Evolutionary conservation across 768 basidiomycete species (phyloP).

Genomic region (Xanthoconium stramineum): DNA sequence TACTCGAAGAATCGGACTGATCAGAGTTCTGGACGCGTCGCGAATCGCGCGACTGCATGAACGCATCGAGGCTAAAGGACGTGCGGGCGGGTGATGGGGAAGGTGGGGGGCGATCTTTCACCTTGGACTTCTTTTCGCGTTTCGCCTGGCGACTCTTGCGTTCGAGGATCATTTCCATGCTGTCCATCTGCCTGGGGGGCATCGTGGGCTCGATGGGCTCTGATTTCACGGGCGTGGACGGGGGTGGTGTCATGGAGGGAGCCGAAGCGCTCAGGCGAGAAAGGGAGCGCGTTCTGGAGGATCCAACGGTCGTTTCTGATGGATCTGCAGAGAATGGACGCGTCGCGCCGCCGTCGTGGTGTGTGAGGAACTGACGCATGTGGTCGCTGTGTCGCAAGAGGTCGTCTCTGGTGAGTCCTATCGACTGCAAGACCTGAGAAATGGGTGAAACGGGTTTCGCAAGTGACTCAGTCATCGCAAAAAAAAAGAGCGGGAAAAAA

Average conservation of each 20-base stretch:
- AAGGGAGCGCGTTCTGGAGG: slow-evolving; percentile 42
- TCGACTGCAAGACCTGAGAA: slow-evolving; percentile 63
- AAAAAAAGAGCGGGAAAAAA: neutral
- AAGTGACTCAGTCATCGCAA: slow-evolving; percentile 21
- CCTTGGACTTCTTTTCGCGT: slow-evolving; percentile 46
- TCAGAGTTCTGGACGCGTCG: slow-evolving; percentile 35
- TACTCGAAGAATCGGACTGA: slow-evolving; percentile 30
- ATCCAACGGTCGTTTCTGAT: slow-evolving; percentile 35
- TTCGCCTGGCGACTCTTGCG: slow-evolving; percentile 57
- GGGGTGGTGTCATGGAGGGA: slow-evolving; percentile 37
- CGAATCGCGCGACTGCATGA: slow-evolving; percentile 57
- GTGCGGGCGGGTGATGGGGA: slow-evolving; percentile 53
- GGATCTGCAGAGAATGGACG: slow-evolving; percentile 38
- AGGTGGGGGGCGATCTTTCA: slow-evolving; percentile 48
- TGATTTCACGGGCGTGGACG: slow-evolving; percentile 60
- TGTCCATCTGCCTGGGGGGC: slow-evolving; percentile 59
- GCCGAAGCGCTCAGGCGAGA: slow-evolving; percentile 50
- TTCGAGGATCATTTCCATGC: slow-evolving; percentile 76
- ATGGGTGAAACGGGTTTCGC: slow-evolving; percentile 56
- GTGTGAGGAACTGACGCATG: slow-evolving; percentile 75
- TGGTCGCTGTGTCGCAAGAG: slow-evolving; percentile 67
- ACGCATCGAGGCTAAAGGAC: slow-evolving; percentile 44
- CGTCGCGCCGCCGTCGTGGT: slow-evolving; percentile 45
- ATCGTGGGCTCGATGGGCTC: slow-evolving; percentile 52
- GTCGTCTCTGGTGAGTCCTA: slow-evolving; percentile 78